A percentile compares a stretch with the other conserved stretches of the same genome.
Conservation (phyloP, 352 stramenopile species). For the Globisporangium ultimum region DNA sequence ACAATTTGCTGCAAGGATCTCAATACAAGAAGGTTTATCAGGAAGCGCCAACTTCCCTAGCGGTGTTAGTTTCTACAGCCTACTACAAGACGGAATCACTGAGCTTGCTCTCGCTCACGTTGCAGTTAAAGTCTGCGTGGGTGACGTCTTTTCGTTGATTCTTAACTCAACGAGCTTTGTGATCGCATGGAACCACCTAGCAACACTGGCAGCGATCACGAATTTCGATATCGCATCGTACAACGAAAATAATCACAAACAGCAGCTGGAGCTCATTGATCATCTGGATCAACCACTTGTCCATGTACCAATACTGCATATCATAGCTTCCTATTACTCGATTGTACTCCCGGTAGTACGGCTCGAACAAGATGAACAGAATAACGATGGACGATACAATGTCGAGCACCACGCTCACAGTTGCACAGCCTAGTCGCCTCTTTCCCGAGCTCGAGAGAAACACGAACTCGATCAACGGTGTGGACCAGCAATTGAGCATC, state of each 20-base stretch:
- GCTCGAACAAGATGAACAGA: conserved; percentile 16
- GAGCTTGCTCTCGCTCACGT: no score
- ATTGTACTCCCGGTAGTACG: conserved; percentile 22
- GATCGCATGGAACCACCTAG: no score
- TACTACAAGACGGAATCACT: no score
- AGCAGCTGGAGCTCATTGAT: conserved; percentile 35
- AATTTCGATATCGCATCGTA: conserved; percentile 21
- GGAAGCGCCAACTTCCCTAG: no score
- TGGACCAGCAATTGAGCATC: conserved; percentile 30
- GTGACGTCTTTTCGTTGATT: no score
- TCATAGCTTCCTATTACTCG: conserved; percentile 14
- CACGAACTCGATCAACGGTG: conserved; percentile 13
- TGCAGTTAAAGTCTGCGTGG: no score
- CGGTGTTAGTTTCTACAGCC: no score
- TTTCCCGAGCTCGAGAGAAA: background rate
- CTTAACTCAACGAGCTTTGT: no score
- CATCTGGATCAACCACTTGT: conserved; percentile 26
- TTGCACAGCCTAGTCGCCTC: background rate
- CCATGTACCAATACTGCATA: conserved; percentile 22
- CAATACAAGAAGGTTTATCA: no score
- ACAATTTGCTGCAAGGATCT: no score
- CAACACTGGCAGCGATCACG: no score
- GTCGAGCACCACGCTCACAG: conserved; percentile 2
- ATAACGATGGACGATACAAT: conserved; percentile 25
- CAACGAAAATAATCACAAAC: conserved; percentile 24